Evolutionary conservation across 306 rosid species (phyloP).

Genomic region (Quercus variabilis): DNA sequence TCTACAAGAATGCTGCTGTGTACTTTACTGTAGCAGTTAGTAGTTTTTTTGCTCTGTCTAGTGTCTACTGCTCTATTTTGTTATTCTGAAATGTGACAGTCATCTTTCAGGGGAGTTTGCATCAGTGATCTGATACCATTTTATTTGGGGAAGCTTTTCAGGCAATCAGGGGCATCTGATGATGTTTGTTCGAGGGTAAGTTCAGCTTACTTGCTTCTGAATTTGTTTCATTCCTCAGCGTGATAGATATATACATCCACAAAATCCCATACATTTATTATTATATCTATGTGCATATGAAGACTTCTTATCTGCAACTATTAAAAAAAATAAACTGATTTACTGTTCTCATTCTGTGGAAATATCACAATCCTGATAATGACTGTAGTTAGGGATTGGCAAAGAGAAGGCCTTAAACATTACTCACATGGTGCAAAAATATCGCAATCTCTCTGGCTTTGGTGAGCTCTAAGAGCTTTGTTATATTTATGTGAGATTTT

Average conservation of each 20-base stretch:
- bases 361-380: constrained; percentile 9
- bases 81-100: background rate
- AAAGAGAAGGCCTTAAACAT: constrained; percentile 53
- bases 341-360: background rate
- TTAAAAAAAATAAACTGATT: background rate
- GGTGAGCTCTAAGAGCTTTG: constrained; percentile 36
- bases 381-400: constrained; percentile 56
- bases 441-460: constrained; percentile 64
- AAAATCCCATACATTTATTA: background rate
- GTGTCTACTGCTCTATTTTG: background rate
- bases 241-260: background rate
- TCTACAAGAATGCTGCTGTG: background rate
- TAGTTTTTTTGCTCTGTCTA: background rate
- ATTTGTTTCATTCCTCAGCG: background rate
- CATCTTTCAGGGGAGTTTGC: constrained; percentile 61
- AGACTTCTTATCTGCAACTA: background rate
- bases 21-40: background rate
- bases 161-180: constrained; percentile 47
- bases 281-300: background rate
- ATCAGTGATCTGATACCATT: constrained; percentile 66
- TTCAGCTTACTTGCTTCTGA: constrained; percentile 13
- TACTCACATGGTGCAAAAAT: constrained; percentile 47
- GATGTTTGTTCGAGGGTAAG: constrained; percentile 52
- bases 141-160: constrained; percentile 61
- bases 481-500: constrained; percentile 1